Evolutionary conservation across 768 basidiomycete genomes (phyloP).

Genomic region (Coprinopsis cinerea): DNA sequence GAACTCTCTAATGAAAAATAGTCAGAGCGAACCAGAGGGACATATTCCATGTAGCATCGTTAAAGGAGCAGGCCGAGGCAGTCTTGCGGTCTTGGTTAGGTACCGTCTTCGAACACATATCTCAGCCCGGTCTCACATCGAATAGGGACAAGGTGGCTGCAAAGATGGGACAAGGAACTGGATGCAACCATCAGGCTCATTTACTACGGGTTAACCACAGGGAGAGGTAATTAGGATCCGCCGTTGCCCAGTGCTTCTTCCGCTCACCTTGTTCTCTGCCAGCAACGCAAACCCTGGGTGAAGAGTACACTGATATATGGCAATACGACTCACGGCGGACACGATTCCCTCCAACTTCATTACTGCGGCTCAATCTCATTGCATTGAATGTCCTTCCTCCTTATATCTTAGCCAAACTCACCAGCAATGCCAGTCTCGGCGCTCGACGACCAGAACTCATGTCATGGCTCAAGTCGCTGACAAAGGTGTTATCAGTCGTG

Average conservation of each 20-base stretch:
- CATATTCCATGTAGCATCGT: conserved; percentile 64
- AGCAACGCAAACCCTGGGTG: conserved; percentile 84
- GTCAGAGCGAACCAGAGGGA: conserved; percentile 86
- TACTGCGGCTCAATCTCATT: conserved; percentile 47
- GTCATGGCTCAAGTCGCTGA: conserved; percentile 33
- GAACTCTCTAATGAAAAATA: conserved; percentile 25
- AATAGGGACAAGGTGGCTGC: conserved; percentile 73
- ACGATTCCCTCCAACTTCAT: conserved; percentile 37
- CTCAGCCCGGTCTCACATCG: conserved; percentile 1
- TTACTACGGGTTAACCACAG: conserved; percentile 72
- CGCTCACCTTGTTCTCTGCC: conserved; percentile 7
- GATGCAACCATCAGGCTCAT: conserved; percentile 60
- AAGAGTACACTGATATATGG: conserved; percentile 88
- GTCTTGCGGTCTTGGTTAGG: conserved; percentile 77
- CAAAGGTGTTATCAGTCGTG: conserved; percentile 47
- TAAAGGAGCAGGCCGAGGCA: conserved; percentile 71
- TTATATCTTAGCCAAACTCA: conserved; percentile 53
- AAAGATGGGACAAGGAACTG: conserved; percentile 77
- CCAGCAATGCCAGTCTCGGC: conserved; percentile 28
- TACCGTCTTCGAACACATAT: conserved; percentile 25
- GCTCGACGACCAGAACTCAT: conserved; percentile 30
- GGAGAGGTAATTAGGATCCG: conserved; percentile 47
- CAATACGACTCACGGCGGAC: conserved; percentile 44
- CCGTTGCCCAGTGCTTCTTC: not conserved
- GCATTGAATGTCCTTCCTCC: conserved; percentile 61